Percentiles rank a stretch among this genome's conserved stretches.
phyloP scores from a whole-genome alignment of 2,329 filamentous ascomycete genomes.

The Ceratocystis harringtonii region DNA sequence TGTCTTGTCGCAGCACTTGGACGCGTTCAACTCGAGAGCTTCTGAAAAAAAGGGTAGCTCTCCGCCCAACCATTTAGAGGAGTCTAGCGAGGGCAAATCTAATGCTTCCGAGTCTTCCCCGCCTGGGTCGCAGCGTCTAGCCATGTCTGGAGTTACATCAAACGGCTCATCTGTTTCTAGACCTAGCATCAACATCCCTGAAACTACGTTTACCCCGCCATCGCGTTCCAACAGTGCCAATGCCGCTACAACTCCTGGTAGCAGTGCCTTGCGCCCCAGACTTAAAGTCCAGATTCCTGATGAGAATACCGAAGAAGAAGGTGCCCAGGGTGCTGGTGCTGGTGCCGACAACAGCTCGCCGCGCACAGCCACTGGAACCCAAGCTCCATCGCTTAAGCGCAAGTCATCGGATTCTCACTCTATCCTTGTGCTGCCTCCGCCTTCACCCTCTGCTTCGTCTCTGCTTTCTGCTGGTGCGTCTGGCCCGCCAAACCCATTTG shows the following conservation, averaged over 20 bases:
- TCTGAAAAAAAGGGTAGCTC: conserved; percentile 23
- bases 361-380: conserved; percentile 34
- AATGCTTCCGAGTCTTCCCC: conserved; percentile 42
- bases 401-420: conserved; percentile 35
- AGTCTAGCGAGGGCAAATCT: conserved; percentile 36
- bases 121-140: conserved; percentile 25
- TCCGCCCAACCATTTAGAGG: conserved; percentile 40
- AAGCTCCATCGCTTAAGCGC: conserved; percentile 7
- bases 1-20: conserved; percentile 70
- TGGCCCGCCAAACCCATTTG: conserved; percentile 91
- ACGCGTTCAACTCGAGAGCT: conserved; percentile 44
- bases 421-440: conserved; percentile 71
- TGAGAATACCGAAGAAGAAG: conserved; percentile 10
- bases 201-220: conserved; percentile 52
- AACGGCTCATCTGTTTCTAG: not conserved
- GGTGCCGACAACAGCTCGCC: conserved; percentile 55
- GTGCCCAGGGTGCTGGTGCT: conserved; percentile 47
- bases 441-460: conserved; percentile 75
- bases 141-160: not conserved
- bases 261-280: conserved; percentile 47
- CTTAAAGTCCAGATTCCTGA: conserved; percentile 92
- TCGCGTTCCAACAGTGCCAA: conserved; percentile 65
- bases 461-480: conserved; percentile 80
- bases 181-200: conserved; percentile 41
- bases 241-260: conserved; percentile 47